These are phyloP conservation scores for Phytophthora pseudosyringae DNA, from an alignment of 352 stramenopile genomes.

Conservation along the genomic window DNA sequence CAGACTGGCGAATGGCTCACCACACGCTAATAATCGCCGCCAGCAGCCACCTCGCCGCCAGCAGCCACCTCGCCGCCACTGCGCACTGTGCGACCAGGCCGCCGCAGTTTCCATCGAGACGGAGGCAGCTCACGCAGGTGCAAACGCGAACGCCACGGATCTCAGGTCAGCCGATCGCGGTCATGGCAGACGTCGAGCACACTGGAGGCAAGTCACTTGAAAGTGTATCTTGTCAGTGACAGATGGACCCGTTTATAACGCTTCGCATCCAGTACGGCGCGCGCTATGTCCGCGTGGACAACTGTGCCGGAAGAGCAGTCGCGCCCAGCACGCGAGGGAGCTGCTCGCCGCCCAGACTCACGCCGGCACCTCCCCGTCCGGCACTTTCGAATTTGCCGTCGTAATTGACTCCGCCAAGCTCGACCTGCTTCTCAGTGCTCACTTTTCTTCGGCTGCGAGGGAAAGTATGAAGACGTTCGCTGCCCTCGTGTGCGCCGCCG, in stretches of 20 bases:
- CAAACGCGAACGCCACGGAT: background rate
- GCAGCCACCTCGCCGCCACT: background rate
- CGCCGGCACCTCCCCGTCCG: conserved; percentile 4
- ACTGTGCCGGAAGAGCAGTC: conserved; percentile 26
- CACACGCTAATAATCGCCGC: background rate
- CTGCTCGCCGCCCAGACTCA: conserved; percentile 7
- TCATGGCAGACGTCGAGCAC: conserved; percentile 4
- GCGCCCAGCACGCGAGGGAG: conserved; percentile 19
- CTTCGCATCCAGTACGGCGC: conserved; percentile 16
- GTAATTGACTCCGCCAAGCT: conserved; percentile 29
- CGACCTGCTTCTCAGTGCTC: conserved; percentile 5
- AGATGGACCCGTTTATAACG: conserved; percentile 14
- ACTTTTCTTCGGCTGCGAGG: conserved; percentile 29
- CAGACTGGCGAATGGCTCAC: background rate
- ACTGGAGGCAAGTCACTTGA: conserved; percentile 9
- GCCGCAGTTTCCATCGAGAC: conserved; percentile 21
- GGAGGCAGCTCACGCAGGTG: conserved; percentile 9
- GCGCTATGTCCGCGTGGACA: conserved; percentile 16
- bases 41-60: background rate
- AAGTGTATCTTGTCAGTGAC: conserved; percentile 18
- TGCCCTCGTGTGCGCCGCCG: conserved; percentile 36
- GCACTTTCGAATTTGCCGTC: conserved; percentile 50
- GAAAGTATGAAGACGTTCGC: conserved; percentile 50
- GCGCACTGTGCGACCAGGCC: conserved; percentile 1
- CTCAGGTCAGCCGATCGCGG: background rate